Percentiles rank a stretch among this genome's conserved stretches.
Conservation (phyloP, 2,329 filamentous ascomycete species). For the Colletotrichum noveboracense region DNA sequence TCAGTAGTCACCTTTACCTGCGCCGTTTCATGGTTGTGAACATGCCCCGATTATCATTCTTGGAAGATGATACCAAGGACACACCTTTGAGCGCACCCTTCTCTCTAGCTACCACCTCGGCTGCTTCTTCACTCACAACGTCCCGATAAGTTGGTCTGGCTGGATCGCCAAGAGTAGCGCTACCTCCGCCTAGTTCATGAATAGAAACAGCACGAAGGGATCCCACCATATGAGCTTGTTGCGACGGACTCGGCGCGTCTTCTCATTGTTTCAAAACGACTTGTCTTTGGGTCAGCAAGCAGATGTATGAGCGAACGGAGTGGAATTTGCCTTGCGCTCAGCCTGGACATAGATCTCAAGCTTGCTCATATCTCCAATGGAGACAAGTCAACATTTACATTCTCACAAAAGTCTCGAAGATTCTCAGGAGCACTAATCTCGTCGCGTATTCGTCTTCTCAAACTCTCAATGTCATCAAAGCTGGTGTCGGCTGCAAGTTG, state of each 20-base stretch:
- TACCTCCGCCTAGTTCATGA: conserved; percentile 38
- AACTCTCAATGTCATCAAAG: conserved; percentile 66
- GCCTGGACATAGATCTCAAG: conserved; percentile 67
- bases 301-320: not conserved
- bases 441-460: conserved; percentile 55
- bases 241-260: conserved; percentile 68
- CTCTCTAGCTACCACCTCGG: not conserved
- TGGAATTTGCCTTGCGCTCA: not conserved
- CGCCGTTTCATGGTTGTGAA: not conserved
- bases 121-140: not conserved
- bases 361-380: not conserved
- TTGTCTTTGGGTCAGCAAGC: conserved; percentile 51
- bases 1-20: not conserved
- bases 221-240: conserved; percentile 75
- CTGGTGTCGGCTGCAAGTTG: conserved; percentile 72
- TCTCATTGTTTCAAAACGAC: conserved; percentile 74
- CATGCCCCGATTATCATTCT: not conserved
- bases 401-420: conserved; percentile 66
- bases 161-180: not conserved
- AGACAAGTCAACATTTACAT: conserved; percentile 65
- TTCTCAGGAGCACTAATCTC: conserved; percentile 68
- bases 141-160: not conserved
- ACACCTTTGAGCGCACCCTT: not conserved
- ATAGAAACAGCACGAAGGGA: conserved; percentile 70
- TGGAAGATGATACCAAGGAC: not conserved